phyloP scores from a whole-genome alignment of 148 eudicot species.

The Linanthus parryae region DNA sequence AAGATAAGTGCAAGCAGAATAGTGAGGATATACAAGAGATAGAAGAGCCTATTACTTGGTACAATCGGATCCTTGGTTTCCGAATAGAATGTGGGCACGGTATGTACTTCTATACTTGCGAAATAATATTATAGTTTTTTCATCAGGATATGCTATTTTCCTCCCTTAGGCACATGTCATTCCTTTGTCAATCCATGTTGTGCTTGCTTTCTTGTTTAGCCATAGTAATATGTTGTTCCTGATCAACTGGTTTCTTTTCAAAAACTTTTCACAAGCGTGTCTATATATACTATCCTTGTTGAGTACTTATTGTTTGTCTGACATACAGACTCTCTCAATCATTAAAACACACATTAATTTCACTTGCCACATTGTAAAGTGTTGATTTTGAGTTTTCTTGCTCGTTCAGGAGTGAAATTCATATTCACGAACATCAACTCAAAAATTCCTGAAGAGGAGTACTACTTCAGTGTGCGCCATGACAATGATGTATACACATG shows the following conservation, averaged over 20 bases:
- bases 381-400: too few species aligned
- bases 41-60: conserved; percentile 80
- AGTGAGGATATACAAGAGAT: conserved; percentile 39
- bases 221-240: too few species aligned
- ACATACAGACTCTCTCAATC: conserved; percentile 10
- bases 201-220: too few species aligned
- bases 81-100: conserved; percentile 85
- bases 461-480: conserved; percentile 68
- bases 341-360: too few species aligned
- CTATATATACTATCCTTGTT: too few species aligned
- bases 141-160: too few species aligned
- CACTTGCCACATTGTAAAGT: too few species aligned
- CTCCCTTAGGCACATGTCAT: too few species aligned
- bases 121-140: neutral
- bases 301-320: neutral
- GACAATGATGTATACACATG: conserved; percentile 59
- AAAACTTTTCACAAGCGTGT: too few species aligned
- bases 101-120: conserved; percentile 17
- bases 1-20: conserved; percentile 44
- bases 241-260: too few species aligned
- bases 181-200: too few species aligned
- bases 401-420: conserved; percentile 83
- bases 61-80: conserved; percentile 81
- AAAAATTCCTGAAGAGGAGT: conserved; percentile 56
- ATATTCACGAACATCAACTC: conserved; percentile 53